These are phyloP conservation scores for Pouteria campechiana DNA, from an alignment of 179 eudicot genomes.

Conservation along the genomic window DNA sequence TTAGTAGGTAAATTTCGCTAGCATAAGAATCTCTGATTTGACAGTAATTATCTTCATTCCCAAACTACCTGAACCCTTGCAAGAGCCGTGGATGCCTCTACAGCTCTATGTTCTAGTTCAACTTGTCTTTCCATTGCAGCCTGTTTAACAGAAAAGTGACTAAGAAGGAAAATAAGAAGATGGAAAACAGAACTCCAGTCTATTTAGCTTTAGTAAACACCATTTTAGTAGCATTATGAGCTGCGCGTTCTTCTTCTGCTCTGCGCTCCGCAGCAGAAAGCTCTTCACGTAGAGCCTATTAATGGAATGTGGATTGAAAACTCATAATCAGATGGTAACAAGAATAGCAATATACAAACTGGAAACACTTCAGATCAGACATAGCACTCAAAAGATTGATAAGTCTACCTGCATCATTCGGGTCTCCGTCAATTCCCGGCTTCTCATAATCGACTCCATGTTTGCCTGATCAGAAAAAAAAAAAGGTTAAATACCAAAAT, in stretches of 20 bases:
- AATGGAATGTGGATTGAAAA: not conserved
- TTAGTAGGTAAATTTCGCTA: no score
- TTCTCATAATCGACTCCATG: slow-evolving; percentile 92
- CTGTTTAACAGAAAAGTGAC: slow-evolving; percentile 19
- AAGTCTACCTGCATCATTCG: slow-evolving; percentile 97
- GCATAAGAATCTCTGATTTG: no score
- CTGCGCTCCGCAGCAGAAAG: slow-evolving; percentile 84
- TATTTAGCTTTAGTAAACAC: slow-evolving; percentile 21
- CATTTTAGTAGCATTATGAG: slow-evolving; percentile 93
- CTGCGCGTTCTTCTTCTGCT: slow-evolving; percentile 93
- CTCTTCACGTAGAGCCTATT: slow-evolving; percentile 92
- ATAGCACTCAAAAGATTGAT: not conserved
- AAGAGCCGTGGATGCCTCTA: slow-evolving; percentile 88
- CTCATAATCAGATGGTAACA: not conserved
- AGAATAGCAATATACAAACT: slow-evolving; percentile 1
- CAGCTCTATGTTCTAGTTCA: slow-evolving; percentile 87
- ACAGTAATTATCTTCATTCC: not conserved
- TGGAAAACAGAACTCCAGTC: not conserved
- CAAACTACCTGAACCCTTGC: slow-evolving; percentile 75
- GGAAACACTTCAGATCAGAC: not conserved
- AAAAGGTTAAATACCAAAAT: not conserved
- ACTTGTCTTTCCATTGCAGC: slow-evolving; percentile 99
- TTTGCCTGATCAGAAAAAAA: slow-evolving; percentile 54
- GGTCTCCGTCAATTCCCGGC: slow-evolving; percentile 89
- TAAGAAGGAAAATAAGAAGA: not conserved